Conservation (phyloP, 2,329 filamentous ascomycete genomes). For the Geosmithia flava region DNA sequence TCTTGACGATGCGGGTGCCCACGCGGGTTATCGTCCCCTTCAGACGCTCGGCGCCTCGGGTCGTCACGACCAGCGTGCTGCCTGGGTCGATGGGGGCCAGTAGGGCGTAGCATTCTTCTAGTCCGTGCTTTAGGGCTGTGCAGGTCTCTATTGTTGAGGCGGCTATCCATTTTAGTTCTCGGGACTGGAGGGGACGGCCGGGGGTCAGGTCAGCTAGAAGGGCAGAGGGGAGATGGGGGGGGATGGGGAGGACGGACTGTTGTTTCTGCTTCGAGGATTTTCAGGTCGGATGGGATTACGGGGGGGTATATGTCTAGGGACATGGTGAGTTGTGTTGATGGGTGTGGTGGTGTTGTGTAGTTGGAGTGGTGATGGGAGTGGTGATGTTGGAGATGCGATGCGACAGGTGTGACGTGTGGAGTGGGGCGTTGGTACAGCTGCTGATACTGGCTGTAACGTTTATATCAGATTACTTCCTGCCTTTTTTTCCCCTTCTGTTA, state of each 20-base stretch:
- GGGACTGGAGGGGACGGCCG: background rate
- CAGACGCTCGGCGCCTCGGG: slow-evolving; percentile 73
- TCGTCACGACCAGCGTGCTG: slow-evolving; percentile 81
- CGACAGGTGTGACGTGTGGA: too few species aligned
- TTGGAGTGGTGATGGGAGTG: too few species aligned
- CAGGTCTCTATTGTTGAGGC: slow-evolving; percentile 35
- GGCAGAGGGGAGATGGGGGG: background rate
- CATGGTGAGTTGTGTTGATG: slow-evolving; percentile 32
- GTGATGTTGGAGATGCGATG: too few species aligned
- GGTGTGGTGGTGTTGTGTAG: too few species aligned
- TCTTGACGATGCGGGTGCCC: slow-evolving; percentile 84
- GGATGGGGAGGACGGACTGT: slow-evolving; percentile 26
- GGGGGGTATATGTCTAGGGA: slow-evolving; percentile 47
- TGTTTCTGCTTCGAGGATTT: slow-evolving; percentile 33
- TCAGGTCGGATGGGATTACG: slow-evolving; percentile 35
- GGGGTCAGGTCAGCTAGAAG: background rate
- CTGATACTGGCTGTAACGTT: too few species aligned
- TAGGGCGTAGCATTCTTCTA: slow-evolving; percentile 81
- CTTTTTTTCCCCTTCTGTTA: too few species aligned
- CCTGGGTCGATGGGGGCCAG: slow-evolving; percentile 76
- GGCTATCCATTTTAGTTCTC: slow-evolving; percentile 42
- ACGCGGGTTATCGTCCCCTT: slow-evolving; percentile 89
- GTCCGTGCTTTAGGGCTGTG: slow-evolving; percentile 44
- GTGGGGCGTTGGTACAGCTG: too few species aligned
- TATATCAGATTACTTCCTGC: too few species aligned